Conservation (phyloP, 495 filamentous ascomycete genomes). For the Penicillium bovifimosum region DNA sequence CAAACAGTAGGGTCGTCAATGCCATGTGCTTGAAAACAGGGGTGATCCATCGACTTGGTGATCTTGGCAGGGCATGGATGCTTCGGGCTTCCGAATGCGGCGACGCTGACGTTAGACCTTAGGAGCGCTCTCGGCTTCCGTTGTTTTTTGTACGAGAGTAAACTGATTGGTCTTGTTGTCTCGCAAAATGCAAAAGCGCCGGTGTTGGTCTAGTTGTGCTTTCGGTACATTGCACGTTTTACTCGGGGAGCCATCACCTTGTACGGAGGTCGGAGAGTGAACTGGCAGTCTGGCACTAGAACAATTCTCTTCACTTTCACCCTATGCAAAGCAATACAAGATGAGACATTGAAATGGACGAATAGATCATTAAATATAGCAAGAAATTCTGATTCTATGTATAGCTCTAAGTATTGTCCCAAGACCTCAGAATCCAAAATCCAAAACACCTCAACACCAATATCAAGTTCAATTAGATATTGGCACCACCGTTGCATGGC, state of each 20-base stretch:
- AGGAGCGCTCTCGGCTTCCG: too few relatives aligned
- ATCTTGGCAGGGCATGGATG: background rate
- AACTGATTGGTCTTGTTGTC: background rate
- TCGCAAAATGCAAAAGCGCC: too few relatives aligned
- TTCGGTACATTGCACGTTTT: too few relatives aligned
- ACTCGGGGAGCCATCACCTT: too few relatives aligned
- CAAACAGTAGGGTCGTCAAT: slow-evolving; percentile 8
- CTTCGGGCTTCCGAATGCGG: slow-evolving; percentile 9
- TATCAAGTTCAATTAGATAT: slow-evolving; percentile 17
- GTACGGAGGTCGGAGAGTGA: too few relatives aligned
- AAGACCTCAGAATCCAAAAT: background rate
- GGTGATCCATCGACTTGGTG: background rate
- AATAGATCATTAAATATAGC: background rate
- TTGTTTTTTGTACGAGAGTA: too few relatives aligned
- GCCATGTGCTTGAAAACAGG: too few relatives aligned
- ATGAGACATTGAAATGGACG: too few relatives aligned
- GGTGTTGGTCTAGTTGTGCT: background rate
- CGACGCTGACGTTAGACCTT: too few relatives aligned
- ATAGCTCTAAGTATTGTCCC: background rate
- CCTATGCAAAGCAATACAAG: background rate
- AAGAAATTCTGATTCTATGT: background rate
- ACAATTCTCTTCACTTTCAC: background rate
- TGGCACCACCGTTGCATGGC: slow-evolving; percentile 33
- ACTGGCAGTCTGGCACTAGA: too few relatives aligned
- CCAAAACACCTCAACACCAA: background rate